Base-by-base conservation (phyloP, 1,284 basidiomycete species). In the Malassezia nana region DNA sequence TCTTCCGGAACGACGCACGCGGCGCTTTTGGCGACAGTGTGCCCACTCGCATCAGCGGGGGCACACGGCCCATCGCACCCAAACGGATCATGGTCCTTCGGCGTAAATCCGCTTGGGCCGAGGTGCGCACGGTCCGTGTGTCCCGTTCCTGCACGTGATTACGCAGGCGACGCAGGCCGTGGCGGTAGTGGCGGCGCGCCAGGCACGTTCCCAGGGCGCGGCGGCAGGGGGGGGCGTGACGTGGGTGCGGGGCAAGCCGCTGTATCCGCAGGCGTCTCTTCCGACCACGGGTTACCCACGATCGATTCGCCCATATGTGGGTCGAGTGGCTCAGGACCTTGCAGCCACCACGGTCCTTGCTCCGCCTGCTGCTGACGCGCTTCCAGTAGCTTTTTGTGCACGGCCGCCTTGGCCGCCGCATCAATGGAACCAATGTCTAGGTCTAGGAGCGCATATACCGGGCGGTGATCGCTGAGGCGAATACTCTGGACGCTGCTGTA, bases 361-460 rank as follows among this genome's bases (percentile, higher is more conserved):
- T 6, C 18, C 3, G 35, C 18, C 3, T n/a, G 8, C 2, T 20
- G 12, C 9, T 20, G 35, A 4, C 35, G 8, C 18, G 4, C 35
- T 18, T 18, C 16, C 4, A 38, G 18, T 4, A 38, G 35, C 35
- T 20, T 18, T 18, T 38, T 18, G 15, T 84, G 82, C 13, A 95
- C 77, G 2, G 80, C 78, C 0, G 82, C 80, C 50, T 83, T 83
- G 74, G 87, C 90, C 6, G 77, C 78, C 20, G 82, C 76, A 70
- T 98, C 89, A 32, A 96, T 79, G 24, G 85, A 80, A 42, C 85
- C 81, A 25, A 92, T 82, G 46, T 84, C 81, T 0, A 83, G 83
- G 46, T 82, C 79, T 75, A 95, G 89, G 5, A 86, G 76, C 2
- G 84, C 88, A 65, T 86, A 92, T 1, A 98, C 91, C 66, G 94